phyloP scores from a whole-genome alignment of 106 monocot genomes.

The Hemerocallis citrina region DNA sequence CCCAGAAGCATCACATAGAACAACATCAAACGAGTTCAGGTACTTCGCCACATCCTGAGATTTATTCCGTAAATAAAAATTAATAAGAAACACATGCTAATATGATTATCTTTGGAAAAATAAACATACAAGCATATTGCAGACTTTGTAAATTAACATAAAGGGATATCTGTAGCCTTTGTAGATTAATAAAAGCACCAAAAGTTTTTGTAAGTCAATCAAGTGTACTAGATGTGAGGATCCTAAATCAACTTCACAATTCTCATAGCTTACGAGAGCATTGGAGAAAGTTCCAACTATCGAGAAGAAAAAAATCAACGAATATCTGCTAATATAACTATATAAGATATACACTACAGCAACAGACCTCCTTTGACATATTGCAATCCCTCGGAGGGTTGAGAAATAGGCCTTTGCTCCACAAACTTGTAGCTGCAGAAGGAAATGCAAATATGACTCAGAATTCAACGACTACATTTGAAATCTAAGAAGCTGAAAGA shows the following conservation, averaged over 20 bases:
- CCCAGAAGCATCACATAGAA: slow-evolving; percentile 68
- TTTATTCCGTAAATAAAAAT: background rate
- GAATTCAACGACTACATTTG: background rate
- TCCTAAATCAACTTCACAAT: background rate
- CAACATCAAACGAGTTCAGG: slow-evolving; percentile 41
- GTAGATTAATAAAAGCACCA: background rate
- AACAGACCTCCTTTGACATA: slow-evolving; percentile 5
- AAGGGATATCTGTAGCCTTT: background rate
- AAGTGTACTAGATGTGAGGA: background rate
- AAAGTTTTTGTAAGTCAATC: background rate
- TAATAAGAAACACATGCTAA: background rate
- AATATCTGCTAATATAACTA: too few relatives aligned
- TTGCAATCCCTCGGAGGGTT: background rate
- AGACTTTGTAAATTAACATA: background rate
- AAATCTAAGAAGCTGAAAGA: background rate
- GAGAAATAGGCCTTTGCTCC: slow-evolving; percentile 5
- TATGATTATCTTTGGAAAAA: too few relatives aligned
- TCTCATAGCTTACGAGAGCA: background rate
- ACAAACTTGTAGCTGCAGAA: slow-evolving; percentile 1
- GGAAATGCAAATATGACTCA: background rate
- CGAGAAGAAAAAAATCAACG: too few relatives aligned
- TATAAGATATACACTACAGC: background rate
- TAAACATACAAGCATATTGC: background rate
- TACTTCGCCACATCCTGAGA: slow-evolving; percentile 46
- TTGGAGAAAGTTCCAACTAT: too few relatives aligned